phyloP scores from a whole-genome alignment of 2,329 filamentous ascomycete genomes.

The Cadophora sp. region DNA sequence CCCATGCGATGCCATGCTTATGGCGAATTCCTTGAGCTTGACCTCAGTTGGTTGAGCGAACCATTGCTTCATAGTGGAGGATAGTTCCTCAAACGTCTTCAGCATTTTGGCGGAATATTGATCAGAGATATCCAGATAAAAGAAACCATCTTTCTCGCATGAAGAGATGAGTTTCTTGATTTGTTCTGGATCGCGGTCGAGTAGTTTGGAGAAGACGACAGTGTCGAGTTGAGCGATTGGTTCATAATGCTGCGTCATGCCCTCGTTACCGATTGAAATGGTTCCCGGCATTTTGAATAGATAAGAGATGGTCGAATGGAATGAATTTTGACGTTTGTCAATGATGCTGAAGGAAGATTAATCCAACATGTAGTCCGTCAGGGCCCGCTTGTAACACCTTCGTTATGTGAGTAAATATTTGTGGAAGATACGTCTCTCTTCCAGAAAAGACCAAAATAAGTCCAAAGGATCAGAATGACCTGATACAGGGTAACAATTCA shows the following conservation, averaged over 20 bases:
- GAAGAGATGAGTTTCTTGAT: neutral
- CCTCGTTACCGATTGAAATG: neutral
- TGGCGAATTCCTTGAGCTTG: neutral
- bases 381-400: too few relatives aligned
- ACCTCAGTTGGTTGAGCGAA: neutral
- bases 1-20: neutral
- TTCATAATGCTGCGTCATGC: neutral
- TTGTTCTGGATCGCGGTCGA: neutral
- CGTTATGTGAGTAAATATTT: too few relatives aligned
- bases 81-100: neutral
- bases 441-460: neutral
- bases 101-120: neutral
- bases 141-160: slow-evolving; percentile 5
- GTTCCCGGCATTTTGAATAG: neutral
- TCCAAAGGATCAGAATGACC: neutral
- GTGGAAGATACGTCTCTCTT: neutral
- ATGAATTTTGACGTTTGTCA: too few relatives aligned
- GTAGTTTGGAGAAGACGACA: neutral
- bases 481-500: neutral
- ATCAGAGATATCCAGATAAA: neutral
- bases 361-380: too few relatives aligned
- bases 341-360: too few relatives aligned
- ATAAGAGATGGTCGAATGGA: neutral
- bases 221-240: neutral
- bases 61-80: neutral